Conservation (phyloP, 192 early-diverging fungal species). For the Bifiguratus adelaidae region DNA sequence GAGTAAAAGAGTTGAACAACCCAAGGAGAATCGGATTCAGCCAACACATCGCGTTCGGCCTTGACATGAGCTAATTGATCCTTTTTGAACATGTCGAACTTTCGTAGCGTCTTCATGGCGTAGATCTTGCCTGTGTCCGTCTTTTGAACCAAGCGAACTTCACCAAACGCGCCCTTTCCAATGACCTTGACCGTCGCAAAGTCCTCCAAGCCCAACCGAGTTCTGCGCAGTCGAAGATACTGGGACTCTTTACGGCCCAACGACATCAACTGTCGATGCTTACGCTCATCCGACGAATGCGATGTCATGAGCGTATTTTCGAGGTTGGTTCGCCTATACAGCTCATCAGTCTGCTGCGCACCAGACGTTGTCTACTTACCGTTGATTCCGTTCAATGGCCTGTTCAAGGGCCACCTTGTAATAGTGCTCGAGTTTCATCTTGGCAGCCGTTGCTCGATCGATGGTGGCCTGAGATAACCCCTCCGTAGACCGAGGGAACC, state of each 20-base stretch:
- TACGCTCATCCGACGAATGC: conserved; percentile 78
- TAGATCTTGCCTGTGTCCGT: conserved; percentile 94
- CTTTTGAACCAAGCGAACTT: conserved; percentile 95
- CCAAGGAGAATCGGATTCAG: conserved; percentile 94
- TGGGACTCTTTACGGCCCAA: conserved; percentile 87
- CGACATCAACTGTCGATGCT: conserved; percentile 66
- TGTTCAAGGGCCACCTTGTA: conserved; percentile 85
- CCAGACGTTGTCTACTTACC: conserved; percentile 22
- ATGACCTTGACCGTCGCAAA: conserved; percentile 97
- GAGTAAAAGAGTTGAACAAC: conserved; percentile 98
- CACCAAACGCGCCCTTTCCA: conserved; percentile 98
- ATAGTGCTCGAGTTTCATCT: conserved; percentile 85
- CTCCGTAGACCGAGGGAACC: conserved; percentile 60
- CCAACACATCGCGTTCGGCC: conserved; percentile 96
- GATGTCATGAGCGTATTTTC: conserved; percentile 68
- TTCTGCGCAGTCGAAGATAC: conserved; percentile 86
- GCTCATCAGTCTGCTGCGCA: background rate
- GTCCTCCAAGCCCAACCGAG: conserved; percentile 80
- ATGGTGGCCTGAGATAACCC: conserved; percentile 68
- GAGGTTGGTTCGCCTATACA: conserved; percentile 71
- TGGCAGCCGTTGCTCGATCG: conserved; percentile 83
- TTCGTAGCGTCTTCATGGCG: conserved; percentile 95
- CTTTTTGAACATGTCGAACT: conserved; percentile 98
- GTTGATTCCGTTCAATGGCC: conserved; percentile 75
- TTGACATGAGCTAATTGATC: conserved; percentile 97